phyloP scores from a whole-genome alignment of 2,329 filamentous ascomycete genomes.

The Waltergamsia citrina region DNA sequence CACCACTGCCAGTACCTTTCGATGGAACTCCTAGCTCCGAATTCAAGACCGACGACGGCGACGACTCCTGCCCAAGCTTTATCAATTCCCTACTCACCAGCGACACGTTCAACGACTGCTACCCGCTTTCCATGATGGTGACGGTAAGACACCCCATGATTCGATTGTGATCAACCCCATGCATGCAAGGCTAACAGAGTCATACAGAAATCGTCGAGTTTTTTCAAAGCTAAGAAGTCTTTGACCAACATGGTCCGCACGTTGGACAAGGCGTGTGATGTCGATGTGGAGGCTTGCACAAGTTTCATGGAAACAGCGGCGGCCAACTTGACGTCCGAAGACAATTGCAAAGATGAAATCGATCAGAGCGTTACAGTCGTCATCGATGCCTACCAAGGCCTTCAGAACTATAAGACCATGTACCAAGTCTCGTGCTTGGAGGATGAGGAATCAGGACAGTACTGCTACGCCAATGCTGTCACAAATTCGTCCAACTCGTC shows the following conservation, averaged over 20 bases:
- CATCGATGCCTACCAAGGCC: constrained; percentile 62
- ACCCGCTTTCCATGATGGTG: constrained; percentile 77
- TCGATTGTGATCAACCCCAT: background rate
- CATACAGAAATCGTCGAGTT: constrained; percentile 66
- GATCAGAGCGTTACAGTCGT: constrained; percentile 58
- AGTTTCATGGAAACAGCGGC: constrained; percentile 56
- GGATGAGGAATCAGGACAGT: constrained; percentile 54
- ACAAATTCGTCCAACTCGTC: constrained; percentile 62
- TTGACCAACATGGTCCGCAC: constrained; percentile 64
- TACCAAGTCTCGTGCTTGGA: constrained; percentile 76
- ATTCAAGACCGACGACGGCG: constrained; percentile 42
- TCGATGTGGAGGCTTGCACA: constrained; percentile 56
- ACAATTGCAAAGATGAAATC: constrained; percentile 67
- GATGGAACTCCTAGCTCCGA: constrained; percentile 55
- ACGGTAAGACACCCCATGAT: constrained; percentile 52
- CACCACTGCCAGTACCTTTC: constrained; percentile 53
- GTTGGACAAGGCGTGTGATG: constrained; percentile 69
- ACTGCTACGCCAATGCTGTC: constrained; percentile 77
- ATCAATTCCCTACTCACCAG: constrained; percentile 59
- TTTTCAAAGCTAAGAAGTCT: constrained; percentile 71
- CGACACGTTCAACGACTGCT: constrained; percentile 60
- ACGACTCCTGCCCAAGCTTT: constrained; percentile 52
- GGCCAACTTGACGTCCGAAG: constrained; percentile 46
- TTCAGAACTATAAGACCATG: constrained; percentile 67
- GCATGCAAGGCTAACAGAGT: no score